phyloP scores from a whole-genome alignment of 2,329 filamentous ascomycete species.

The Eurotiales sp. region DNA sequence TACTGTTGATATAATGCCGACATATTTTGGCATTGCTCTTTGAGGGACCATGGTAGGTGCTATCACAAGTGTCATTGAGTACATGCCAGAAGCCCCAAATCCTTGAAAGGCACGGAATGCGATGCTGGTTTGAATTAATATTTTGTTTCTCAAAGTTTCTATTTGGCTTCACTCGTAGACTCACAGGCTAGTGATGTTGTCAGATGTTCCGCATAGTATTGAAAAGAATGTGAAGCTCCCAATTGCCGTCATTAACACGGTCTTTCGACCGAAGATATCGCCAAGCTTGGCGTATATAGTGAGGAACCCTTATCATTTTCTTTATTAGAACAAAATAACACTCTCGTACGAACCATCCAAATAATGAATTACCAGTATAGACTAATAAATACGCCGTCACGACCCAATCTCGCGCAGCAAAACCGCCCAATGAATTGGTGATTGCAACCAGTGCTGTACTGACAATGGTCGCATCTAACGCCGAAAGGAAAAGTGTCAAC shows the following conservation, averaged over 20 bases:
- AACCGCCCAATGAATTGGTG: constrained; percentile 35
- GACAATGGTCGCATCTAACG: constrained; percentile 51
- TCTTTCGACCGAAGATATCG: constrained; percentile 44
- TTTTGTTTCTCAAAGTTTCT: not conserved
- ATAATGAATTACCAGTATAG: constrained; percentile 39
- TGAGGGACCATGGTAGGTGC: constrained; percentile 18
- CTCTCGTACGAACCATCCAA: too few relatives aligned
- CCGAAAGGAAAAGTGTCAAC: constrained; percentile 41
- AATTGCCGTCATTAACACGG: constrained; percentile 34
- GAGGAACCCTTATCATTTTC: constrained; percentile 31
- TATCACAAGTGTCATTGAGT: constrained; percentile 21
- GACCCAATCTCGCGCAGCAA: constrained; percentile 42
- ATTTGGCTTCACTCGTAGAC: constrained; percentile 2
- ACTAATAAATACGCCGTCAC: constrained; percentile 49
- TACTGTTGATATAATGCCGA: constrained; percentile 13
- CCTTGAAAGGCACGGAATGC: constrained; percentile 28
- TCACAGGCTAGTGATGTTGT: constrained; percentile 30
- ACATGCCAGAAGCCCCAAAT: constrained; percentile 23
- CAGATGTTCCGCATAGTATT: constrained; percentile 35
- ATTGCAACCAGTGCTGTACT: constrained; percentile 50
- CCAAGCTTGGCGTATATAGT: constrained; percentile 45
- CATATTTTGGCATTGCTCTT: constrained; percentile 15
- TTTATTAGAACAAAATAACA: too few relatives aligned
- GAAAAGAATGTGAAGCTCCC: constrained; percentile 41
- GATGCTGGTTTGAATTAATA: constrained; percentile 15